These are phyloP conservation scores for Leptographium lundbergii DNA, from an alignment of 2,329 filamentous ascomycete genomes.

Conservation along the genomic window DNA sequence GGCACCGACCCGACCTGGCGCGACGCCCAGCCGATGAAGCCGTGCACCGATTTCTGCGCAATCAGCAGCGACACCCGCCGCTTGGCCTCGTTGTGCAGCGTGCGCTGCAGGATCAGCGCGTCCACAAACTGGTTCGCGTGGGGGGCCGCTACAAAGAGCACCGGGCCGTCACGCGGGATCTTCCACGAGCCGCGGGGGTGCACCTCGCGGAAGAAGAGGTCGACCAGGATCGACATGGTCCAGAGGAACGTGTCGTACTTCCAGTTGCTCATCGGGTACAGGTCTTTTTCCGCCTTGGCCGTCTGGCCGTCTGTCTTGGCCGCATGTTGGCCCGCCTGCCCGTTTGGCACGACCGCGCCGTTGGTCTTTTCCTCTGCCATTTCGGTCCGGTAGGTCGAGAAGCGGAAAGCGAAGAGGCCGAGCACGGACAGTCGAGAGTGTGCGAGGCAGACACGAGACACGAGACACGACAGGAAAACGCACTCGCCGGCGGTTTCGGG, in stretches of 20 bases:
- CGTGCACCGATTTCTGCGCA: slow-evolving; percentile 87
- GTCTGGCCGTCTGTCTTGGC: neutral
- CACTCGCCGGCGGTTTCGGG: too few relatives aligned
- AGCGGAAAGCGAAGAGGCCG: too few relatives aligned
- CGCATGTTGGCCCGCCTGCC: neutral
- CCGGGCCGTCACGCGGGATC: slow-evolving; percentile 73
- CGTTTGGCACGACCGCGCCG: neutral
- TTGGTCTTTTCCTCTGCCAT: neutral
- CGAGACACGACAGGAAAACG: too few relatives aligned
- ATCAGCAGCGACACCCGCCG: slow-evolving; percentile 87
- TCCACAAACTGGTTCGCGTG: slow-evolving; percentile 99
- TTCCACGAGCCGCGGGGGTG: slow-evolving; percentile 93
- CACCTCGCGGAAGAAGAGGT: slow-evolving; percentile 96
- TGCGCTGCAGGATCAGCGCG: slow-evolving; percentile 83
- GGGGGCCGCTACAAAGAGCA: slow-evolving; percentile 91
- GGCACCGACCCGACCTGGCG: slow-evolving; percentile 78
- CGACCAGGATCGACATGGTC: slow-evolving; percentile 69
- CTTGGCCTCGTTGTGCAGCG: slow-evolving; percentile 72
- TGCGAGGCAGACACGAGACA: too few relatives aligned
- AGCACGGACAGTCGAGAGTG: too few relatives aligned
- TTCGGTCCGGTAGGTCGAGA: neutral
- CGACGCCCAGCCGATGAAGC: slow-evolving; percentile 83
- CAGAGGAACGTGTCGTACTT: slow-evolving; percentile 70
- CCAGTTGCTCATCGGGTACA: slow-evolving; percentile 58
- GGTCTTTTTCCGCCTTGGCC: slow-evolving; percentile 25